These are phyloP conservation scores for Hemisphaericaspora subhashii DNA, from an alignment of 1,139 yeast genomes.

Conservation along the genomic window DNA sequence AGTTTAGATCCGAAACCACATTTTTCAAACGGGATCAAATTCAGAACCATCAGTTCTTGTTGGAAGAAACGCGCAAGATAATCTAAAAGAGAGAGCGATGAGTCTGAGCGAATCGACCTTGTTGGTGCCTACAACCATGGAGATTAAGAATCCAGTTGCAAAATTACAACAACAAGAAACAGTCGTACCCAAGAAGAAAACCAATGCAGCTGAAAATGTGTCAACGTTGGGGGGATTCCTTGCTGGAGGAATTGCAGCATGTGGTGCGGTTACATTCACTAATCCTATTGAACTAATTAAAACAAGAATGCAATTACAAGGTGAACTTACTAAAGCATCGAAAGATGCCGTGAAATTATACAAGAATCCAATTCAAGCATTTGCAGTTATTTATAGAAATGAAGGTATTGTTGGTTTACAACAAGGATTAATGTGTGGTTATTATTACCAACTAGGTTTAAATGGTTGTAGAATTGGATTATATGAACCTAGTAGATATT, in stretches of 20 bases:
- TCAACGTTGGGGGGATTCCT: slow-evolving; percentile 77
- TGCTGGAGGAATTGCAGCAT: slow-evolving; percentile 95
- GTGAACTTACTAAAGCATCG: slow-evolving; percentile 68
- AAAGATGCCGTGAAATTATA: slow-evolving; percentile 54
- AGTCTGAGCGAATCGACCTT: background rate
- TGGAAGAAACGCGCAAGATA: no score
- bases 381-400: slow-evolving; percentile 66
- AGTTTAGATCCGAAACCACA: no score
- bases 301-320: slow-evolving; percentile 95
- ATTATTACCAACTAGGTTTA: slow-evolving; percentile 82
- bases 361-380: slow-evolving; percentile 84
- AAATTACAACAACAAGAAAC: background rate
- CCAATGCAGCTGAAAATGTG: slow-evolving; percentile 50
- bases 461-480: slow-evolving; percentile 94
- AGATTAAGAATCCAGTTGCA: background rate
- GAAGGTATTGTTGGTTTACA: slow-evolving; percentile 91
- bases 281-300: slow-evolving; percentile 94
- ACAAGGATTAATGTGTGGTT: slow-evolving; percentile 82
- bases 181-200: background rate
- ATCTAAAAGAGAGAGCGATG: no score
- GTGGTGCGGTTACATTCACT: slow-evolving; percentile 96
- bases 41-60: no score
- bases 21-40: no score
- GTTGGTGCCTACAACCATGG: background rate
- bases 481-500: slow-evolving; percentile 80